Evolutionary conservation across 176 grass and related monocot genomes (phyloP).

Genomic region (Phyllostachys edulis): DNA sequence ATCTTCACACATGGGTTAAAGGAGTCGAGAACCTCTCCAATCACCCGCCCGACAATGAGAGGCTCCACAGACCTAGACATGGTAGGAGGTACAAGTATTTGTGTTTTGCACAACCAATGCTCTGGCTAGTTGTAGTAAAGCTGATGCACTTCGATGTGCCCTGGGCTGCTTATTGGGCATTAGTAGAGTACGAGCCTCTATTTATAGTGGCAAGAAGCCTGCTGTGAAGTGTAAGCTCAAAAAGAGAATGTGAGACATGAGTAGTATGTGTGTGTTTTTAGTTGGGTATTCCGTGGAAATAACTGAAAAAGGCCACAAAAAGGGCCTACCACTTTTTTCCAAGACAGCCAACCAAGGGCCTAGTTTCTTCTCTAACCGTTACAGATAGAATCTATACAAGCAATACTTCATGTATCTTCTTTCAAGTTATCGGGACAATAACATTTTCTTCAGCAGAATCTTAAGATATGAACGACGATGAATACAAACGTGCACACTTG

Average conservation of each 20-base stretch:
- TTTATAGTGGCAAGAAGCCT: constrained; percentile 46
- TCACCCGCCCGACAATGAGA: constrained; percentile 74
- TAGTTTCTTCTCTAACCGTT: constrained; percentile 30
- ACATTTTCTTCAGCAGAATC: not conserved
- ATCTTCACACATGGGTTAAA: constrained; percentile 85
- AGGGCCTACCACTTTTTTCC: constrained; percentile 21
- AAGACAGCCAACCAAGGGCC: constrained; percentile 21
- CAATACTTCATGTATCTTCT: constrained; percentile 11
- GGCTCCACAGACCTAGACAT: constrained; percentile 81
- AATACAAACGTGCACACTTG: not conserved
- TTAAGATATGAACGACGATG: not conserved
- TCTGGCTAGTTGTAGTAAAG: constrained; percentile 18
- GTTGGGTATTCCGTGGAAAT: constrained; percentile 30
- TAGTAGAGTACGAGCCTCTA: constrained; percentile 41
- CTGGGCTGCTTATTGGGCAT: constrained; percentile 41
- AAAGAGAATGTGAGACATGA: constrained; percentile 35
- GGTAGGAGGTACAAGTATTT: constrained; percentile 7
- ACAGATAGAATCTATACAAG: constrained; percentile 16
- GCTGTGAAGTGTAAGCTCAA: constrained; percentile 25
- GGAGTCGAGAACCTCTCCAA: constrained; percentile 88
- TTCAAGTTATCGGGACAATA: not conserved
- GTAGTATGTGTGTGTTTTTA: constrained; percentile 34
- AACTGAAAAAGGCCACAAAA: constrained; percentile 35
- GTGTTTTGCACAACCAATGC: constrained; percentile 34
- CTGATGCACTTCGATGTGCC: not conserved